phyloP scores from a whole-genome alignment of 2,329 filamentous ascomycete species.

The Helminthosporium solani region DNA sequence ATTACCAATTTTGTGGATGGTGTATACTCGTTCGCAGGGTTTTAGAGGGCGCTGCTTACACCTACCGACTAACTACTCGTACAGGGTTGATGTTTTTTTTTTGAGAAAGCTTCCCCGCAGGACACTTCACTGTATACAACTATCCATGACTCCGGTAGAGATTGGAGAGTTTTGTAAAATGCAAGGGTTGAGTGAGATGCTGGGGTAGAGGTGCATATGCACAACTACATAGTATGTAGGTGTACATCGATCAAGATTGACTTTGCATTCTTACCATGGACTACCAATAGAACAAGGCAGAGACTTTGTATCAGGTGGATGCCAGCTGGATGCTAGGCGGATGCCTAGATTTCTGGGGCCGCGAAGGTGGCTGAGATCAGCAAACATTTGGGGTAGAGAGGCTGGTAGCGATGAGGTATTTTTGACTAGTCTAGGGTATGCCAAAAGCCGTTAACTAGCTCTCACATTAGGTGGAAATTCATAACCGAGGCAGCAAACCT shows the following conservation, averaged over 20 bases:
- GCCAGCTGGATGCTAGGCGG: no score
- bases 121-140: not conserved
- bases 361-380: not conserved
- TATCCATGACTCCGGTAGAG: not conserved
- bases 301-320: constrained; percentile 8
- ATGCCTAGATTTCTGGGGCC: no score
- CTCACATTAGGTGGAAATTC: not conserved
- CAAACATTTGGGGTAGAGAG: not conserved
- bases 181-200: not conserved
- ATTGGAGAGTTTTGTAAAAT: constrained; percentile 1
- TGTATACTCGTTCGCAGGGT: constrained; percentile 1
- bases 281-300: not conserved
- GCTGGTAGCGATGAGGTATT: constrained; percentile 1
- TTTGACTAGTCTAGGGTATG: not conserved
- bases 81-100: constrained; percentile 14
- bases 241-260: not conserved
- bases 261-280: not conserved
- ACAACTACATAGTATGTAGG: not conserved
- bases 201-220: not conserved
- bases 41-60: constrained; percentile 3
- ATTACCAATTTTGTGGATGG: not conserved
- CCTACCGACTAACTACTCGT: constrained; percentile 18
- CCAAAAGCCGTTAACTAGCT: not conserved
- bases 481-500: no score
- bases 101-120: constrained; percentile 7